These are phyloP conservation scores for Zymoseptoria tritici DNA, from an alignment of 2,329 filamentous ascomycete genomes.

Conservation along the genomic window DNA sequence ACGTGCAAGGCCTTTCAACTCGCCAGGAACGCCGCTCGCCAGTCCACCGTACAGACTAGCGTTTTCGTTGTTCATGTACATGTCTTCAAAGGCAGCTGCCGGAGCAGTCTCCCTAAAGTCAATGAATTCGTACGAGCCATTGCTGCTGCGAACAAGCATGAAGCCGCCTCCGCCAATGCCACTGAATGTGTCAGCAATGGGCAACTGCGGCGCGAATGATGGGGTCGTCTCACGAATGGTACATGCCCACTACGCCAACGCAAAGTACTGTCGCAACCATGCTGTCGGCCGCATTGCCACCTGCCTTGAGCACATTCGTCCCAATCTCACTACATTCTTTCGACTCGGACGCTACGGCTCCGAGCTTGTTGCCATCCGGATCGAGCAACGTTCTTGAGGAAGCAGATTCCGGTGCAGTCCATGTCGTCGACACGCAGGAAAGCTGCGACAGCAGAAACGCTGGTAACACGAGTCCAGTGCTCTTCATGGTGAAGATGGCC, in stretches of 20 bases:
- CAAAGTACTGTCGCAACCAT: conserved; percentile 42
- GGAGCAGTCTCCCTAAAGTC: conserved; percentile 89
- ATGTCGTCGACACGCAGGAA: conserved; percentile 8
- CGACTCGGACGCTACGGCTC: conserved; percentile 42
- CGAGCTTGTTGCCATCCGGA: conserved; percentile 26
- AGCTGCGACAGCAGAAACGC: conserved; percentile 15
- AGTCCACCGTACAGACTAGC: conserved; percentile 50
- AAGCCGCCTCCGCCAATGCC: conserved; percentile 90
- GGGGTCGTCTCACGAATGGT: conserved; percentile 20
- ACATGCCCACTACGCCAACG: conserved; percentile 44
- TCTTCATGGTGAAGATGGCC: conserved; percentile 10
- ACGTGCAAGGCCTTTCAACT: conserved; percentile 70
- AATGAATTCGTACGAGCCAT: conserved; percentile 75
- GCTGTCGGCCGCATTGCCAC: conserved; percentile 47
- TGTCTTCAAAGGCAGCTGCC: conserved; percentile 70
- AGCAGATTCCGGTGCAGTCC: conserved; percentile 7
- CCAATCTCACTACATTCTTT: conserved; percentile 42
- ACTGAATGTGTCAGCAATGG: conserved; percentile 23
- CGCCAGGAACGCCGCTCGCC: conserved; percentile 59
- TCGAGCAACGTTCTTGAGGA: conserved; percentile 10
- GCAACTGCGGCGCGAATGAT: background rate
- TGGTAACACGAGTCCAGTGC: conserved; percentile 8
- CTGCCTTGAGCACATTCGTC: conserved; percentile 37
- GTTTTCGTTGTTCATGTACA: conserved; percentile 66
- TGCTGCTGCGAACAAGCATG: conserved; percentile 36